phyloP scores from a whole-genome alignment of 1,139 yeast genomes.

The Debaryomycetaceae sp. region DNA sequence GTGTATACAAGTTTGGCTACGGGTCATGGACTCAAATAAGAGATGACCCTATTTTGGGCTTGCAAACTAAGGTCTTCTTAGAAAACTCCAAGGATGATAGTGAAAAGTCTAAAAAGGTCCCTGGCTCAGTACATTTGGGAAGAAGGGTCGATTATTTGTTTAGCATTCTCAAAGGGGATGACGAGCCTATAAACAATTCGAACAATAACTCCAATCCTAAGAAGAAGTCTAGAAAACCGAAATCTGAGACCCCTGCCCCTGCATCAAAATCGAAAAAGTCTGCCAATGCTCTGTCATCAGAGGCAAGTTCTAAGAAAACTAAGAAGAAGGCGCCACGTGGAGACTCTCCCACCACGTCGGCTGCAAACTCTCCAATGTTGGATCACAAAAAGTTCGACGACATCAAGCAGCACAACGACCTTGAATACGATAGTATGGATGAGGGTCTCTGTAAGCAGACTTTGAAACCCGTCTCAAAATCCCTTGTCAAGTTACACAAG shows the following conservation, averaged over 20 bases:
- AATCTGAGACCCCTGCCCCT: conserved; percentile 16
- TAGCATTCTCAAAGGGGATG: conserved; percentile 59
- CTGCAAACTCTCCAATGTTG: conserved; percentile 9
- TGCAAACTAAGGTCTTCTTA: conserved; percentile 79
- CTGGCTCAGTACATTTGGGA: conserved; percentile 92
- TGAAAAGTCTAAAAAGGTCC: conserved; percentile 60
- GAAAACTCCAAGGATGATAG: conserved; percentile 36
- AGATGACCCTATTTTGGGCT: conserved; percentile 89
- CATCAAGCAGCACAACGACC: conserved; percentile 31
- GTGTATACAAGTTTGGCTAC: conserved; percentile 89
- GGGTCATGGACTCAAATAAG: conserved; percentile 94
- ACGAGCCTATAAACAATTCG: conserved; percentile 21
- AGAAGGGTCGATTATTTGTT: conserved; percentile 89
- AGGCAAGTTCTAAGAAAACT: conserved; percentile 12
- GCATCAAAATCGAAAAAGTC: conserved; percentile 9
- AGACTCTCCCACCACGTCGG: conserved; percentile 7
- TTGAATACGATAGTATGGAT: conserved; percentile 81
- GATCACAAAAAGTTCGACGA: conserved; percentile 13
- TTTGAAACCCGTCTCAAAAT: conserved; percentile 71
- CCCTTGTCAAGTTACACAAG: conserved; percentile 69
- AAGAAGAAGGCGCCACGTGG: conserved; percentile 12
- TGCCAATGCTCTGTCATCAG: conserved; percentile 18
- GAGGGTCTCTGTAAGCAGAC: conserved; percentile 63
- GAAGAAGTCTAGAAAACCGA: conserved; percentile 17
- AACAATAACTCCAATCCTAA: conserved; percentile 9